phyloP scores from a whole-genome alignment of 441 rosid genomes.

The Euphorbia schlechtendalii region DNA sequence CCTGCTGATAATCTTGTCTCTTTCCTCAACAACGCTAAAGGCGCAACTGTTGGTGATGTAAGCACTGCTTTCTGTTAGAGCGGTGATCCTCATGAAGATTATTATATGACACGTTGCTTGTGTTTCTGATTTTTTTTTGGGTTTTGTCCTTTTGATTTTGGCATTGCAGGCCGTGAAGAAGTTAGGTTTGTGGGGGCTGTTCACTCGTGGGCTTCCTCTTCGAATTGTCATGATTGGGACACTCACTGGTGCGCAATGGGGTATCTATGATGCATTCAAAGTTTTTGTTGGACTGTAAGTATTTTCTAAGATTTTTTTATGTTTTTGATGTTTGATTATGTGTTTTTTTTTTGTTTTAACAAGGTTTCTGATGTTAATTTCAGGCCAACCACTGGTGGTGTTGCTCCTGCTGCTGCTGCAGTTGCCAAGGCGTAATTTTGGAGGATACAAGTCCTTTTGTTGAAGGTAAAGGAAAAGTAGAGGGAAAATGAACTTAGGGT shows the following conservation, averaged over 20 bases:
- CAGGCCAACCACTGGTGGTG: constrained; percentile 96
- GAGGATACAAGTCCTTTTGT: not conserved
- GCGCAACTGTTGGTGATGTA: constrained; percentile 98
- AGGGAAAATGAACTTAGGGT: constrained; percentile 30
- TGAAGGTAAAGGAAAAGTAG: constrained; percentile 12
- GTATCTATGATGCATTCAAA: constrained; percentile 94
- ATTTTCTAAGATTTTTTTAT: not conserved
- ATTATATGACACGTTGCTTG: no score
- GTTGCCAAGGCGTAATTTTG: constrained; percentile 36
- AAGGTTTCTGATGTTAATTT: constrained; percentile 14
- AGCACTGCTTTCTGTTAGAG: no score
- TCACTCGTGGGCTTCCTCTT: constrained; percentile 97
- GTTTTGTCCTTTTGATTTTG: not conserved
- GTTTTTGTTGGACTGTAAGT: constrained; percentile 98
- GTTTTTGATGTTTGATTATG: not conserved
- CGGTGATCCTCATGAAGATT: no score
- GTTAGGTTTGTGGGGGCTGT: constrained; percentile 81
- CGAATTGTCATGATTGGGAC: constrained; percentile 99
- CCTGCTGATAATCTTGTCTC: constrained; percentile 99
- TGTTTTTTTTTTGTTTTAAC: constrained; percentile 4
- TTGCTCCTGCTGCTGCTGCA: constrained; percentile 45
- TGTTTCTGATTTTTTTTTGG: no score
- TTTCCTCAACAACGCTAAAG: constrained; percentile 98
- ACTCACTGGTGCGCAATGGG: constrained; percentile 99
- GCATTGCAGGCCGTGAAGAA: constrained; percentile 90